Evolutionary conservation across 1,284 basidiomycete species (phyloP).

Genomic region (Leccinum fuscescens): DNA sequence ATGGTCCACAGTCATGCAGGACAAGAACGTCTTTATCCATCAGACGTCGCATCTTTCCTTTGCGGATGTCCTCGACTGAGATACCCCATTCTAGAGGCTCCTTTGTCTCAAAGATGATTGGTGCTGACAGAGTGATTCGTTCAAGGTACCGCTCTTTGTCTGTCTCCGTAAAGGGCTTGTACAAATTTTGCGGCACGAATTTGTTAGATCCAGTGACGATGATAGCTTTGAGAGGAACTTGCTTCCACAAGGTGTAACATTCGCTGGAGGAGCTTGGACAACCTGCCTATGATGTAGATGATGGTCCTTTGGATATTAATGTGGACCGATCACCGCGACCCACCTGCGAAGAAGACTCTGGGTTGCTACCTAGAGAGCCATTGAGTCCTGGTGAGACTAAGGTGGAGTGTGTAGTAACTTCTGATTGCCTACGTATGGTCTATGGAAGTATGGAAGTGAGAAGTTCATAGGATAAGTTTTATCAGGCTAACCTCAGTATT

Average conservation of each 20-base stretch:
- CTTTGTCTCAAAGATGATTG: constrained; percentile 57
- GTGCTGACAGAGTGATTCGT: constrained; percentile 52
- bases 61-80: constrained; percentile 48
- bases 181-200: constrained; percentile 61
- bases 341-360: constrained; percentile 8
- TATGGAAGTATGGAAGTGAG: constrained; percentile 1
- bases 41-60: constrained; percentile 40
- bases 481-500: constrained; percentile 2
- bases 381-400: background rate
- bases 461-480: background rate
- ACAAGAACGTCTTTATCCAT: constrained; percentile 52
- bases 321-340: background rate
- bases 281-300: background rate
- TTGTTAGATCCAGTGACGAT: constrained; percentile 34
- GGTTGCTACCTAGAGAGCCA: background rate
- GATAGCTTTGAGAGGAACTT: constrained; percentile 7
- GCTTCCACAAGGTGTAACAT: constrained; percentile 17
- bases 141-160: constrained; percentile 70
- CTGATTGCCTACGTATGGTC: background rate
- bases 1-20: constrained; percentile 63
- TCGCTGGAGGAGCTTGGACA: constrained; percentile 12
- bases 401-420: background rate
- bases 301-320: background rate
- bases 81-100: constrained; percentile 57
- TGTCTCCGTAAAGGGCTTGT: constrained; percentile 65